Evolutionary conservation across 192 early-diverging fungal genomes (phyloP), one percentile per base, ranked within the genome.

Genomic region (Globomyces pollinis-pini): DNA sequence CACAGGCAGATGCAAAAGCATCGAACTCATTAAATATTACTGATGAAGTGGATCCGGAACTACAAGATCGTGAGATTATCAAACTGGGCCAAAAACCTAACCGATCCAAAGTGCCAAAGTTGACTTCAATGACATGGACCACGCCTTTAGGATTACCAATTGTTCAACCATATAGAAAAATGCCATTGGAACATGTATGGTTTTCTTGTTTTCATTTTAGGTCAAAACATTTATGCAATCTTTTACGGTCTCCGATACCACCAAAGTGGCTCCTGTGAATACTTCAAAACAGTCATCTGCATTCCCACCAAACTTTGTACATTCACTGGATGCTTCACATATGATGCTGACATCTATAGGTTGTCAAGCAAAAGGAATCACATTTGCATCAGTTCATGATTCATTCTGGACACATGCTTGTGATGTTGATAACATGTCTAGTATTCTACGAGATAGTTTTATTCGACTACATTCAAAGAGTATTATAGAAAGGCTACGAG

Each of bases 221-320:
- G 42, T 93, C 23, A 65, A 70, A n/a, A 98, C 95, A 15, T 60
- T 79, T 11, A 70, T 96, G 38, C 93, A 96, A 71, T 81, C 79
- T 24, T 71, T 95, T 29, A 79, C 70, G 9, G 76, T 98, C 36
- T 62, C 61, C 23, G 91, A 98, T 69, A 61, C 77, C 1, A 74
- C 78, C 47, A 72, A 74, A 32, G 72, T 78, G 15, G 72, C 88
- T 26, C 88, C 92, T 16, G 91, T 96, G 23, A 91, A 98, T 75
- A 66, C 84, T 12, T 77, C 78, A 52, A 98, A 96, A 76, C 95
- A 98, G 67, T 84, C 87, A 36, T 88, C 89, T 1, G 95, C 95
- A 1, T 98, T 98, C 78, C 95, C 95, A 34, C 95, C 95, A 24
- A 98, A 98, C 78, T 98, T 91, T 76, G 90, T 98, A 66, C 95